phyloP scores from a whole-genome alignment of 1,284 basidiomycete genomes.

The Tetrapyrgos nigripes region DNA sequence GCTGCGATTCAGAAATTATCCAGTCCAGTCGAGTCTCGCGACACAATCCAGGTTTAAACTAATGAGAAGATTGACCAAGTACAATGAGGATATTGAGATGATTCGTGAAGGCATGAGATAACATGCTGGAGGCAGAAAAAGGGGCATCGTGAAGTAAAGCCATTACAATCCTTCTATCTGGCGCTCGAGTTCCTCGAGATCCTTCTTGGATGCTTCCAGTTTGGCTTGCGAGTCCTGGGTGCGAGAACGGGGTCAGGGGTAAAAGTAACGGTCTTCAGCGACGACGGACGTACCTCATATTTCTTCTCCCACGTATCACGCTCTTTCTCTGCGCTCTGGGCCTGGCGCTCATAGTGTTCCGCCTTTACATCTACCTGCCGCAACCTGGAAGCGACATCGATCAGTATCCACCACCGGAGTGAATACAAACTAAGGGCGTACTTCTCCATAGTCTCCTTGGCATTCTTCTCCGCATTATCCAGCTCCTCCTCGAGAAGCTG shows the following conservation, averaged over 20 bases:
- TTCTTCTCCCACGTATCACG: conserved; percentile 95
- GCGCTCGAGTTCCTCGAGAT: conserved; percentile 87
- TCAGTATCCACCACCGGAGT: conserved; percentile 19
- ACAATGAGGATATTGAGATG: conserved; percentile 1
- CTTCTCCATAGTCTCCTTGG: conserved; percentile 98
- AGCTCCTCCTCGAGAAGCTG: conserved; percentile 95
- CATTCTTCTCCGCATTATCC: conserved; percentile 95
- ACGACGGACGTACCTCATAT: conserved; percentile 72
- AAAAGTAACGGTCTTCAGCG: conserved; percentile 16
- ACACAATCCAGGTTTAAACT: conserved; percentile 9
- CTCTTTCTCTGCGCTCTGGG: conserved; percentile 89
- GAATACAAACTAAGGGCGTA: conserved; percentile 49
- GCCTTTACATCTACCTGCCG: conserved; percentile 99
- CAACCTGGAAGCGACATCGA: conserved; percentile 62
- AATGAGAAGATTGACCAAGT: conserved; percentile 5
- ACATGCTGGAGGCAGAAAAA: conserved; percentile 20
- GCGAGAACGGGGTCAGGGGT: conserved; percentile 5
- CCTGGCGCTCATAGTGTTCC: conserved; percentile 97
- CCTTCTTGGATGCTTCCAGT: conserved; percentile 80
- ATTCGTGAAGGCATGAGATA: conserved; percentile 13
- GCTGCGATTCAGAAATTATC: conserved; percentile 9
- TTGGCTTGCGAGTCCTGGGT: conserved; percentile 76
- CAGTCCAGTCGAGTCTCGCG: conserved; percentile 6
- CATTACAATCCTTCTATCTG: conserved; percentile 84
- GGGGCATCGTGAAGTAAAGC: conserved; percentile 20